Evolutionary conservation across 2,329 filamentous ascomycete species (phyloP).

Genomic region (Nemania abortiva): DNA sequence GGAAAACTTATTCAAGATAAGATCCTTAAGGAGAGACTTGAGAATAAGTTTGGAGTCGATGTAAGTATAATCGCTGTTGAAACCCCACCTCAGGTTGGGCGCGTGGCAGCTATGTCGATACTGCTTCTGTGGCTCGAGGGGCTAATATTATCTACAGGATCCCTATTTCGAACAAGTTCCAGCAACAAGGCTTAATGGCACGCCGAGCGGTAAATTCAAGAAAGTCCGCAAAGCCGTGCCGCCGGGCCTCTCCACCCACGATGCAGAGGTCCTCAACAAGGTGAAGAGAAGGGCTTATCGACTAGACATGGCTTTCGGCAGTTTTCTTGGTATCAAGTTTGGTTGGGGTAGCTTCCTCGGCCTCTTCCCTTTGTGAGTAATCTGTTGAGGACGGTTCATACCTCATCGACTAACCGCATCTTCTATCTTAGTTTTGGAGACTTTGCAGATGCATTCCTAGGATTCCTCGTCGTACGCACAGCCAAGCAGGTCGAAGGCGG

Average conservation of each 20-base stretch:
- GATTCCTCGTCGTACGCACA: constrained; percentile 78
- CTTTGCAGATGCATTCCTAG: constrained; percentile 77
- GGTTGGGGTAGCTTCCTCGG: constrained; percentile 92
- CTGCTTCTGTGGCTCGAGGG: constrained; percentile 34
- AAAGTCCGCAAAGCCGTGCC: constrained; percentile 89
- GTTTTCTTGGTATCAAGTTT: constrained; percentile 82
- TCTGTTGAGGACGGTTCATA: constrained; percentile 14
- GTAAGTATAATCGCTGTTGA: constrained; percentile 14
- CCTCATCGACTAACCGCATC: constrained; percentile 37
- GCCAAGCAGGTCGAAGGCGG: constrained; percentile 82
- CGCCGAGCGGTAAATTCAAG: constrained; percentile 77
- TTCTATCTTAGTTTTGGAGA: constrained; percentile 74
- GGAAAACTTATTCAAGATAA: constrained; percentile 39
- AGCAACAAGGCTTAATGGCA: constrained; percentile 75
- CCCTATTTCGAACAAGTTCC: constrained; percentile 89
- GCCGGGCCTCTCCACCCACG: constrained; percentile 83
- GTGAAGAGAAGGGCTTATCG: constrained; percentile 88
- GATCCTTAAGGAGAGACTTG: constrained; percentile 40
- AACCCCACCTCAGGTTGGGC: constrained; percentile 1
- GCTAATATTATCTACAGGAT: constrained; percentile 70
- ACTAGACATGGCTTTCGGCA: constrained; percentile 87
- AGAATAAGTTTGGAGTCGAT: constrained; percentile 39
- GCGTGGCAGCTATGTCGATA: constrained; percentile 4
- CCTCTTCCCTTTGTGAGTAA: constrained; percentile 80
- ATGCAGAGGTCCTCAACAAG: constrained; percentile 83